Evolutionary conservation across 345 rosid genomes (phyloP).

Genomic region (Salix dunnii): DNA sequence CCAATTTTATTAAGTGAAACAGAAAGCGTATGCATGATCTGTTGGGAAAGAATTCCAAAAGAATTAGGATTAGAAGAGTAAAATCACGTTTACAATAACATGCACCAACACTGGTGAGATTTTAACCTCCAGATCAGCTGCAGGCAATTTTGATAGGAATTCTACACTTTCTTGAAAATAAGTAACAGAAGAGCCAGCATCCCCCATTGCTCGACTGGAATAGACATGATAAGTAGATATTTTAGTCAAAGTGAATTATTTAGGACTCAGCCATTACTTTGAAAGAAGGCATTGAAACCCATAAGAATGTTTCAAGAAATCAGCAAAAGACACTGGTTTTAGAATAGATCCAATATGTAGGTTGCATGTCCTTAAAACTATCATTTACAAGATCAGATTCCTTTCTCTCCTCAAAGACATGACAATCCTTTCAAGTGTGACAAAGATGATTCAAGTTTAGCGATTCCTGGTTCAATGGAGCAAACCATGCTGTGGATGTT

Average conservation of each 20-base stretch:
- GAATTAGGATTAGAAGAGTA: neutral
- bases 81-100: neutral
- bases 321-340: neutral
- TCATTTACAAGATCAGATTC: neutral
- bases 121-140: constrained; percentile 78
- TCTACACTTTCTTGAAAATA: constrained; percentile 90
- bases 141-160: constrained; percentile 65
- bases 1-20: constrained; percentile 96
- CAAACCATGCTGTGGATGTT: neutral
- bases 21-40: constrained; percentile 86
- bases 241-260: neutral
- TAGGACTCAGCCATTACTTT: neutral
- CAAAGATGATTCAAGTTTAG: neutral
- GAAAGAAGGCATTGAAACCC: neutral
- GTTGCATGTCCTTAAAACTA: neutral
- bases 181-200: constrained; percentile 62
- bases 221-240: neutral
- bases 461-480: neutral
- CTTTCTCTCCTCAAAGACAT: neutral
- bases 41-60: constrained; percentile 19
- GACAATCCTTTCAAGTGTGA: neutral
- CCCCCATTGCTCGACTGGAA: constrained; percentile 88
- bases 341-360: neutral
- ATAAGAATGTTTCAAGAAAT: neutral
- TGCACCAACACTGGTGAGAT: neutral